A percentile compares a stretch with the other conserved stretches of the same genome.
Conservation (phyloP, 306 rosid genomes). For the Prunus mira region DNA sequence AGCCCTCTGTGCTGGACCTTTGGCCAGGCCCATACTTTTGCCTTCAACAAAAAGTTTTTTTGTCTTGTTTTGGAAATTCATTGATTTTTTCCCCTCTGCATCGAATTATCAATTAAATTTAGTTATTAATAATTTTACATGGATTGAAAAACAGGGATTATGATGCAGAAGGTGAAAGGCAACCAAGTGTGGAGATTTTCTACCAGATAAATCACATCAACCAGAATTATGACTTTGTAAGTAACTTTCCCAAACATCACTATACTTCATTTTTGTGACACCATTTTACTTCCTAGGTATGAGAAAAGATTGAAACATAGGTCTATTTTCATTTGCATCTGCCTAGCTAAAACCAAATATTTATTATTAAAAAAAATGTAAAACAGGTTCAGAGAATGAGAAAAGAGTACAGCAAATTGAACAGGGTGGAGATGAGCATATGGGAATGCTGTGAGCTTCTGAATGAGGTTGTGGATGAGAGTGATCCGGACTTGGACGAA, state of each 20-base stretch:
- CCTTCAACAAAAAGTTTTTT: not conserved
- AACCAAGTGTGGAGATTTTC: conserved; percentile 59
- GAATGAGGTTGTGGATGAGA: conserved; percentile 77
- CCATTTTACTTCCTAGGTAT: not conserved
- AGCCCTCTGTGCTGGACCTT: not conserved
- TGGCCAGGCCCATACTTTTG: not conserved
- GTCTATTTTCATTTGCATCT: no score
- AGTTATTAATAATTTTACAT: not conserved
- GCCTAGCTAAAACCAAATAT: not conserved
- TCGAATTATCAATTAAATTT: not conserved
- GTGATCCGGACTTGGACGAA: conserved; percentile 85
- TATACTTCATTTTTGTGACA: not conserved
- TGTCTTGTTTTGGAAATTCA: not conserved
- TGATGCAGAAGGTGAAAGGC: conserved; percentile 61
- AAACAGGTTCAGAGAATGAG: conserved; percentile 73
- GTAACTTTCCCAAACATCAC: conserved; percentile 9
- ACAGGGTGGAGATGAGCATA: conserved; percentile 71
- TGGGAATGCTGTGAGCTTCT: conserved; percentile 88
- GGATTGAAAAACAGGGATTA: conserved; percentile 40
- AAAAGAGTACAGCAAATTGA: conserved; percentile 55
- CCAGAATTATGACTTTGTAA: conserved; percentile 67
- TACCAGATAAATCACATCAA: conserved; percentile 59
- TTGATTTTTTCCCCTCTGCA: not conserved
- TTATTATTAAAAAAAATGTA: not conserved
- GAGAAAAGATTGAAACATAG: no score